Base-by-base conservation (phyloP, 2,329 filamentous ascomycete genomes). In the Plectosphaerella sp. region DNA sequence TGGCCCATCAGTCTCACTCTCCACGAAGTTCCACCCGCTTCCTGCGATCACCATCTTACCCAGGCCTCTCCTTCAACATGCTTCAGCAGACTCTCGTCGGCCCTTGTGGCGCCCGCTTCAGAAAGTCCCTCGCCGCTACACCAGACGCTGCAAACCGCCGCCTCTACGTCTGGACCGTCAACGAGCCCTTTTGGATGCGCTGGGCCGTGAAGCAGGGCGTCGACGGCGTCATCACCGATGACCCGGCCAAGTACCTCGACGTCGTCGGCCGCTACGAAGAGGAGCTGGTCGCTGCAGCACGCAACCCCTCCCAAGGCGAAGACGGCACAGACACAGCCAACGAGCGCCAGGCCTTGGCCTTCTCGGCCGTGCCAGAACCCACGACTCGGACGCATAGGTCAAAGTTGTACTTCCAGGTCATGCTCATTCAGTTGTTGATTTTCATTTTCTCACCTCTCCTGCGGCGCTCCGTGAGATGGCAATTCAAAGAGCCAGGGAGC, bases 141-240 rank as follows among this genome's bases (percentile, higher is more conserved):
- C 52, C 55, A 22, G 58, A 78, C 54, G 65, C 71, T 47, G 72
- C 74, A 2, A 71, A 76, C 15, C 78, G 87, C 20, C 78, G 80
- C 4, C 73, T 97, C 5, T 86, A 87, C 61, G 80, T 84, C 1
- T 97, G 93, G 93, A 97, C 92, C 0, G 88, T 96, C 48, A 96
- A 97, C 65, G 80, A 87, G 14, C 79, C 82, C 56, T 75, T 77
- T 48, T 81, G 84, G 69, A 97, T 97, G 92, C 79, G 84, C 60
- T 96, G 91, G 90, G 80, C 83, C 57, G 82, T 96, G 35, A 69
- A 76, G 25, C 71, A 80, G 42, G 61, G 60, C 24, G 72, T 96
- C 1, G 89, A 96, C 60, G 92, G 89, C 1, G 87, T 96, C 5
- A 85, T 96, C 50, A 96, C 91, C 0, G 92, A 97, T 63, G 85